These are phyloP conservation scores for Neurospora africana DNA, from an alignment of 495 filamentous ascomycete species.

Conservation along the genomic window DNA sequence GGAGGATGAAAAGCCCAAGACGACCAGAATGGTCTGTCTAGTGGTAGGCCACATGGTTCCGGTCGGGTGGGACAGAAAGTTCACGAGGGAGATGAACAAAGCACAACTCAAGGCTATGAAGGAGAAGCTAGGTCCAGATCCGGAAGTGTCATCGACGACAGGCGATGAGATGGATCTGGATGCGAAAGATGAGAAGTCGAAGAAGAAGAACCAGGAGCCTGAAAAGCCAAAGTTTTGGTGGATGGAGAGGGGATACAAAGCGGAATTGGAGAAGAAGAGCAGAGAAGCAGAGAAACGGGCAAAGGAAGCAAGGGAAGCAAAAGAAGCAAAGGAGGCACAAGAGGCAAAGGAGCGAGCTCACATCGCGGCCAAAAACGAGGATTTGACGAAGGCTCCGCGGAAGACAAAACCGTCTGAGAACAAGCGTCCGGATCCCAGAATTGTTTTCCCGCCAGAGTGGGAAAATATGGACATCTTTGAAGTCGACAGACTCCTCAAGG, in stretches of 20 bases:
- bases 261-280: background rate
- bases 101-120: background rate
- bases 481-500: background rate
- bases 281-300: background rate
- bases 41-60: background rate
- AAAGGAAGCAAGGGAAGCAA: background rate
- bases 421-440: background rate
- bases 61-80: background rate
- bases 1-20: background rate
- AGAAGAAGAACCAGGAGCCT: background rate
- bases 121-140: background rate
- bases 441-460: background rate
- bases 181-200: background rate
- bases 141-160: background rate
- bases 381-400: too few relatives aligned
- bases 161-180: background rate
- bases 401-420: background rate
- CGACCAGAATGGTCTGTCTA: background rate
- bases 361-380: accelerated
- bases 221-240: background rate
- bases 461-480: background rate
- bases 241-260: background rate
- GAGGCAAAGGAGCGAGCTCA: background rate
- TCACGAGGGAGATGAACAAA: background rate
- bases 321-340: background rate